Evolutionary conservation across 2,329 filamentous ascomycete genomes (phyloP).

Genomic region (Arthrobotrys megalospora): DNA sequence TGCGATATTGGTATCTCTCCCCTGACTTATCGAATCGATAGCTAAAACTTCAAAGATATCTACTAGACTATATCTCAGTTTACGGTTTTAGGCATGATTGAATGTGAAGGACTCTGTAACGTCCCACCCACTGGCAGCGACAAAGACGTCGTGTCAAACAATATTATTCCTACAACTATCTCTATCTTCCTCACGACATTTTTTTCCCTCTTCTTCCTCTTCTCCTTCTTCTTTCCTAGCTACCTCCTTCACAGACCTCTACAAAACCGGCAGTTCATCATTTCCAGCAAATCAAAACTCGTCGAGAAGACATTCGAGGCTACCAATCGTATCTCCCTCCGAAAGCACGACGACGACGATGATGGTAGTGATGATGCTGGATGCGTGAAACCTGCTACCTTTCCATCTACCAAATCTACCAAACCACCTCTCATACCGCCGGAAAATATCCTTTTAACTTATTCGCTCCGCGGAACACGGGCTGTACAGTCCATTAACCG

Average conservation of each 20-base stretch:
- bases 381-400: no score
- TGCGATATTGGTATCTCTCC: no score
- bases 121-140: background rate
- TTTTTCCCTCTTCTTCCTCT: background rate
- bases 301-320: no score
- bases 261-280: background rate
- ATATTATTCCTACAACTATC: background rate
- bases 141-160: background rate
- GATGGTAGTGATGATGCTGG: no score
- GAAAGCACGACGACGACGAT: background rate
- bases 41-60: no score
- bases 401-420: background rate
- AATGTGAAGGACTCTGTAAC: background rate
- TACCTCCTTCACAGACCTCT: background rate
- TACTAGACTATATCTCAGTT: background rate
- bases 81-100: background rate
- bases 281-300: background rate
- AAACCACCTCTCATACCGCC: background rate
- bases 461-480: background rate
- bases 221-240: background rate
- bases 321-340: background rate
- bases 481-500: background rate
- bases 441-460: background rate
- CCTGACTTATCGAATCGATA: no score
- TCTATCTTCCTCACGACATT: background rate